phyloP scores from a whole-genome alignment of 2,329 filamentous ascomycete species.

The Diaporthe sp. region DNA sequence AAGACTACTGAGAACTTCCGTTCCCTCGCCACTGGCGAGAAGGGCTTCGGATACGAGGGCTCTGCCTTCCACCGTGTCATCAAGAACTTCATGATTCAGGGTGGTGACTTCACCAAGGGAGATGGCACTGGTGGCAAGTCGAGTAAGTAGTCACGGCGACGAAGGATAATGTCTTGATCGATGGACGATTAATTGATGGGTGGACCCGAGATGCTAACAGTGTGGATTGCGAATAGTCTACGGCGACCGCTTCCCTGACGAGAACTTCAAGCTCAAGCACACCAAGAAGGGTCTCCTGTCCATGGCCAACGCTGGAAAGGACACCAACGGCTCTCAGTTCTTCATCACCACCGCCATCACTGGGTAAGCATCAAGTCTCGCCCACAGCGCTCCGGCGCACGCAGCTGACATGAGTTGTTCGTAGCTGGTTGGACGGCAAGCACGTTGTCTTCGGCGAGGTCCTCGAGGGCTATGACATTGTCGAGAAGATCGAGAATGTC shows the following conservation, averaged over 20 bases:
- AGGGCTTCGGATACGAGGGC: constrained; percentile 86
- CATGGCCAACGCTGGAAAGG: constrained; percentile 88
- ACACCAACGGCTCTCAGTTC: constrained; percentile 92
- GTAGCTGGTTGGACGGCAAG: constrained; percentile 83
- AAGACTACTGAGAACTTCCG: constrained; percentile 82
- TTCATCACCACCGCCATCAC: constrained; percentile 90
- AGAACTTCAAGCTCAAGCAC: constrained; percentile 98
- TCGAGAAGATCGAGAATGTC: constrained; percentile 83
- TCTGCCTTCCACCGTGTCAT: constrained; percentile 92
- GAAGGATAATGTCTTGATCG: not conserved
- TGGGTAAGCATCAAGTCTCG: constrained; percentile 64
- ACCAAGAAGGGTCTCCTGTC: constrained; percentile 85
- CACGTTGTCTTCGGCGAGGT: constrained; percentile 94
- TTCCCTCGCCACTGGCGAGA: constrained; percentile 86
- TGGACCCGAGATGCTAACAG: not conserved
- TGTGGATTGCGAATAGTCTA: constrained; percentile 69
- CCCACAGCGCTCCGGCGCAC: not conserved
- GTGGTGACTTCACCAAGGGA: constrained; percentile 87
- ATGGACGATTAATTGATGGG: not conserved
- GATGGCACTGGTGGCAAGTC: constrained; percentile 90
- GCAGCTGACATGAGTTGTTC: constrained; percentile 29
- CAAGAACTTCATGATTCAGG: constrained; percentile 93
- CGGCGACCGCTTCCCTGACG: constrained; percentile 85
- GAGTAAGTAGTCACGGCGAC: constrained; percentile 65
- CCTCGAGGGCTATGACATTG: constrained; percentile 85